phyloP scores from a whole-genome alignment of 768 basidiomycete genomes.

The Cytidiella melzeri region DNA sequence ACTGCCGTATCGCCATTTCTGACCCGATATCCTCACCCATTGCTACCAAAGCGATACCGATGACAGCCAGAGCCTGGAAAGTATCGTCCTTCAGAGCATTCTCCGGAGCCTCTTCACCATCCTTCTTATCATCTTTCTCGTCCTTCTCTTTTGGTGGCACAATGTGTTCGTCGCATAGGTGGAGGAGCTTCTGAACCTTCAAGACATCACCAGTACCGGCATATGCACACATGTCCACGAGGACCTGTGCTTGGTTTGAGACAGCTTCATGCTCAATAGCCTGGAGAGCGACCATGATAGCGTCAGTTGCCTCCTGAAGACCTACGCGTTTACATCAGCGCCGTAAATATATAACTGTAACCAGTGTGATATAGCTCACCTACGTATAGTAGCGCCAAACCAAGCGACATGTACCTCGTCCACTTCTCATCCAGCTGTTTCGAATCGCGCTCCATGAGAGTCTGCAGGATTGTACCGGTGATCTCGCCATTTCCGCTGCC shows the following conservation, averaged over 20 bases:
- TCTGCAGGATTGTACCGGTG: conserved; percentile 82
- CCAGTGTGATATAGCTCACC: conserved; percentile 44
- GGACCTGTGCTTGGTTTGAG: conserved; percentile 82
- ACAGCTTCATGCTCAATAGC: conserved; percentile 84
- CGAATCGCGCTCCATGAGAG: conserved; percentile 79
- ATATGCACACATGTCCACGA: conserved; percentile 91
- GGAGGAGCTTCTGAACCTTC: conserved; percentile 86
- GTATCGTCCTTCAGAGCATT: conserved; percentile 58
- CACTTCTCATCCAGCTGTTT: conserved; percentile 86
- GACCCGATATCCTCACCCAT: conserved; percentile 99
- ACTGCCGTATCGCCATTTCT: conserved; percentile 95
- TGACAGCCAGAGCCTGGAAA: conserved; percentile 87
- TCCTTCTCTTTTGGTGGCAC: conserved; percentile 33
- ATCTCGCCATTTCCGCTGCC: conserved; percentile 95
- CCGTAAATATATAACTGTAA: neutral
- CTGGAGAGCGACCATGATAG: conserved; percentile 88
- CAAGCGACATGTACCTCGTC: conserved; percentile 86
- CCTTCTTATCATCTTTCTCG: conserved; percentile 50
- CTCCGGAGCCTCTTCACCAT: conserved; percentile 45
- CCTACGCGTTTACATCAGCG: conserved; percentile 39
- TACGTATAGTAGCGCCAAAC: conserved; percentile 84
- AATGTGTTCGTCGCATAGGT: conserved; percentile 90
- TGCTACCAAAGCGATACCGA: conserved; percentile 89
- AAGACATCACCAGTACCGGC: conserved; percentile 95
- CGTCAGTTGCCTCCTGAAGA: conserved; percentile 87